Evolutionary conservation across 2,329 filamentous ascomycete genomes (phyloP).

Genomic region (Bipolaris gigantea): DNA sequence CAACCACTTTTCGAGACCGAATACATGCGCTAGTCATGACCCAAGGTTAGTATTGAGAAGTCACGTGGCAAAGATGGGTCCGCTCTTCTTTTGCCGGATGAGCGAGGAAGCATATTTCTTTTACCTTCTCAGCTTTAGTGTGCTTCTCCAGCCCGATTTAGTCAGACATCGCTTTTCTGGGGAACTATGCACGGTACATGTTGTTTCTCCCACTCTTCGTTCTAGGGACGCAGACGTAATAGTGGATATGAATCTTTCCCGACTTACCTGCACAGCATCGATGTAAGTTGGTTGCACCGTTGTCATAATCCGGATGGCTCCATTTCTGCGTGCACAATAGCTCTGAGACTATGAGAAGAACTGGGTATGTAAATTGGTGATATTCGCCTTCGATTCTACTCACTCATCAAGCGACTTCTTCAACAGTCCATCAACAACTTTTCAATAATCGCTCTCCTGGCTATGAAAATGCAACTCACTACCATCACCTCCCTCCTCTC

Average conservation of each 20-base stretch:
- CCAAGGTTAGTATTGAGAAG: background rate
- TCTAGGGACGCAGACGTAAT: background rate
- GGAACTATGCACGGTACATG: background rate
- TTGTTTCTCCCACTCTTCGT: background rate
- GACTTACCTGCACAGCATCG: background rate
- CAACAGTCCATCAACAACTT: background rate
- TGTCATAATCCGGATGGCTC: no score
- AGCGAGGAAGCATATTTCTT: background rate
- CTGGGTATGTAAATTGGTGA: background rate
- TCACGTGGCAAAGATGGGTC: background rate
- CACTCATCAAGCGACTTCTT: constrained; percentile 1
- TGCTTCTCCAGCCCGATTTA: background rate
- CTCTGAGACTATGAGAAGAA: no score
- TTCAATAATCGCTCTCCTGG: background rate
- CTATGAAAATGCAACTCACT: constrained; percentile 24
- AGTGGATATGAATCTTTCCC: background rate
- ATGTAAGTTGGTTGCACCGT: background rate
- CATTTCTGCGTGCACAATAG: no score
- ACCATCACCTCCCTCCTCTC: constrained; percentile 20
- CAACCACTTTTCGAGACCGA: background rate
- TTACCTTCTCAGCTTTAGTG: background rate
- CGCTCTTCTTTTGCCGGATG: background rate
- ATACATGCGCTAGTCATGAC: no score
- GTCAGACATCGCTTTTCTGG: background rate
- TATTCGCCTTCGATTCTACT: background rate